Evolutionary conservation across 139 green algal genomes (phyloP).

Genomic region (Deuterostichococcus epilithicus): DNA sequence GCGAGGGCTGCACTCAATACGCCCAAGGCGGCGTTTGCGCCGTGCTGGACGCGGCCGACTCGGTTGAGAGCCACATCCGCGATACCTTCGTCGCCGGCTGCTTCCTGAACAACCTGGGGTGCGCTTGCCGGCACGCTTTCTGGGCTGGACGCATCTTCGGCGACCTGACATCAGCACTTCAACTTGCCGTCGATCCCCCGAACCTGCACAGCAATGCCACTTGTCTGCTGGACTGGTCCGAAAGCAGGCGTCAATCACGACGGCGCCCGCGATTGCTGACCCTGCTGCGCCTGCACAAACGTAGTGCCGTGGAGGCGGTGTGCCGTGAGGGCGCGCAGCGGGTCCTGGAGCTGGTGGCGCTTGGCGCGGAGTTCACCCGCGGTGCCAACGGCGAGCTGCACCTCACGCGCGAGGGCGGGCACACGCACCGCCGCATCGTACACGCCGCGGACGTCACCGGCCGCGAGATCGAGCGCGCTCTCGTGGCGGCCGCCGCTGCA

Average conservation of each 20-base stretch:
- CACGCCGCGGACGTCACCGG: conserved; percentile 94
- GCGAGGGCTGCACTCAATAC: conserved; percentile 83
- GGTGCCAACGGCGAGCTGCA: conserved; percentile 75
- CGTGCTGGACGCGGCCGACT: conserved; percentile 86
- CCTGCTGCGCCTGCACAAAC: not conserved
- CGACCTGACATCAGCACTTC: not conserved
- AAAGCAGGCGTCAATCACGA: too few species aligned
- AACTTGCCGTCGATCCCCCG: not conserved
- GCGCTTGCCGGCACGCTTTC: conserved; percentile 15
- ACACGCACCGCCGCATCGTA: conserved; percentile 89
- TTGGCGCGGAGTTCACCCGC: conserved; percentile 87
- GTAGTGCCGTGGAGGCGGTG: conserved; percentile 87
- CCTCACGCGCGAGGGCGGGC: conserved; percentile 92
- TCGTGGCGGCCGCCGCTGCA: conserved; percentile 59
- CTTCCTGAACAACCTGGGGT: conserved; percentile 75
- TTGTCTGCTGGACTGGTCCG: too few species aligned
- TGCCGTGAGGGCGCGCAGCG: conserved; percentile 83
- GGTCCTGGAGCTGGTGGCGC: conserved; percentile 83
- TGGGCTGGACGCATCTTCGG: not conserved
- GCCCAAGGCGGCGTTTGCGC: conserved; percentile 92
- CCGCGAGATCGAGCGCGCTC: conserved; percentile 88
- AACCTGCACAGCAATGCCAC: not conserved
- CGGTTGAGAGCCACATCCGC: conserved; percentile 77
- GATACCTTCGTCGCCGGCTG: conserved; percentile 89
- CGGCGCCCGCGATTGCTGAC: too few species aligned